Evolutionary conservation across 805 yeast genomes (phyloP), one percentile per base, ranked within the genome.

Genomic region (Komagataella populi): DNA sequence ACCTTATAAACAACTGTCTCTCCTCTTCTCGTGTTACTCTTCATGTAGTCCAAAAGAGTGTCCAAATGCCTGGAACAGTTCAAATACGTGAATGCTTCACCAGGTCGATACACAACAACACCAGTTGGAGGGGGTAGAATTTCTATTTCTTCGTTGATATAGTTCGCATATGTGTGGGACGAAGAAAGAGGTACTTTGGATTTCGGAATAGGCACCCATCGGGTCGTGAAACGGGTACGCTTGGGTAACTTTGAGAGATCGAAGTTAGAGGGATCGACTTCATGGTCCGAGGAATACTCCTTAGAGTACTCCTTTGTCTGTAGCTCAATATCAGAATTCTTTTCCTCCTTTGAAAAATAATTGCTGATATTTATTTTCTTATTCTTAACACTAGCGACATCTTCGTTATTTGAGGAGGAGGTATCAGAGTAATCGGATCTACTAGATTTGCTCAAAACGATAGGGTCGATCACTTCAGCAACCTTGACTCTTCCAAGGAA

Each of bases 51-150:
- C 48, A 80, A 70, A 16, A 90, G 73, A 23, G 66, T 63, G 58
- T 89, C 96, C 47, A 78, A 72, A 63, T 85, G 95, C 55, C 76
- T 69, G 0, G 96, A 80, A 48, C 84, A 75, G 63, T 90, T 90
- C 45, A 95, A 81, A 68, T 88, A 90, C 1, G 87, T 78, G 67
- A 86, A 84, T 14, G 89, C 71, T 60, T 90, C 96, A 17, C 82
- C 70, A 45, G 93, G 84, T 59, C 93, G 78, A 70, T 83, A 90
- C 2, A 90, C 95, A 53, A 89, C 59, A 16, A 90, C 89, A 39
- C 97, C 96, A 1, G 91, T 87, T 24, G 96, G 96, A 14, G 97
- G 96, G 1, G 89, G 85, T 14, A 64, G 64, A 6, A 90, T 77
- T 0, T 70, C 62, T 16, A 89, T 65, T 14, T 73, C 76, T 4